Base-by-base conservation (phyloP, 345 rosid genomes). In the Brassica napus region DNA sequence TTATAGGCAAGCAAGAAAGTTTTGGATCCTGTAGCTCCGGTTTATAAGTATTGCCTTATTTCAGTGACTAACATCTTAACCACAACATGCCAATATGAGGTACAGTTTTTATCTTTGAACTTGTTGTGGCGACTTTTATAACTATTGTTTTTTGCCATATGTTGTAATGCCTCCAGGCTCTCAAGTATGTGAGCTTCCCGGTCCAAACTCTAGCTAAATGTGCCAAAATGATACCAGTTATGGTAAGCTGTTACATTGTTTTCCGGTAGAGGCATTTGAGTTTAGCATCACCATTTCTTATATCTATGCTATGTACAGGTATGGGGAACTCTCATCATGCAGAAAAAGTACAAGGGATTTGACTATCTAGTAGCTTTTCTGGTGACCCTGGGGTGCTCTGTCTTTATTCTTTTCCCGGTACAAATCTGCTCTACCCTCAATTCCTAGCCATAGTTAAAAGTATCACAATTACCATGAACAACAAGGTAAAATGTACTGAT, bases 11-110 rank as follows among this genome's bases (percentile, higher is more conserved):
- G 97, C 80, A 88, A 85, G 84, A 90, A 90, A 77, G 86, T 88
- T 61, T 76, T 94, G 91, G 85, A 87, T 83, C 98, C 97, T 80
- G 97, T 91, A 77, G 97, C 98, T 81, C 98, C 98, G 0, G 77
- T 94, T 80, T 90, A 92, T 74, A 94, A 90, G 82, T 94, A 94
- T 73, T 83, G 95, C 61, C 86, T 91, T 2, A 30, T 94, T 79
- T 94, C 98, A 18, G 72, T 90, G 26, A 81, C 97, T 15, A 94
- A 92, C 77, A 94, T 94, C 59, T 67, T 94, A 71, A 92, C 98
- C 55, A 92, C 98, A 44, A 92, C 98, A 60, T 94, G 98, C 49
- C 98, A 94, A 80, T 94, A 94, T 83, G 98, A 94, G 94, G 98
- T 94, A 80, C 52, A 68, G 12, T 28, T 42, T 5, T 35, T 34